phyloP scores from a whole-genome alignment of 1,284 basidiomycete species.

The Austroboletus novae-zelandiae region DNA sequence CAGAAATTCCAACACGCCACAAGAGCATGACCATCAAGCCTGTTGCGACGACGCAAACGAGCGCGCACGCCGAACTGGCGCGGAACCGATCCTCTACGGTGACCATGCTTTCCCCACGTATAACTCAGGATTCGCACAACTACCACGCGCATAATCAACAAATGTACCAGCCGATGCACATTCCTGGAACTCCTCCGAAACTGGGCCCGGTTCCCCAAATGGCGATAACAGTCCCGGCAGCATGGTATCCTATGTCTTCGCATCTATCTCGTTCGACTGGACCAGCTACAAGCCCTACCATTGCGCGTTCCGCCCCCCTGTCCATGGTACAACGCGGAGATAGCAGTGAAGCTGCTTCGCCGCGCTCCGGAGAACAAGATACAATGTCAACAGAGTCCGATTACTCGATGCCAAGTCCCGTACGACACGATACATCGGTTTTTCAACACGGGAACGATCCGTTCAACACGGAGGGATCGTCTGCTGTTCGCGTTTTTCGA shows the following conservation, averaged over 20 bases:
- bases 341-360: conserved; percentile 31
- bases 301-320: conserved; percentile 10
- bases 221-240: conserved; percentile 6
- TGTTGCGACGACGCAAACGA: conserved; percentile 15
- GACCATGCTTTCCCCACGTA: conserved; percentile 25
- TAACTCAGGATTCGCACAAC: conserved; percentile 33
- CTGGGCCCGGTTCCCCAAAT: conserved; percentile 4
- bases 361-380: conserved; percentile 39
- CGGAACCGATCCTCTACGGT: conserved; percentile 31
- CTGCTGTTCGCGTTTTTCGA: conserved; percentile 11
- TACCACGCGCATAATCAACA: conserved; percentile 35
- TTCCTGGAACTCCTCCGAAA: conserved; percentile 21
- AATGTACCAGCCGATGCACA: conserved; percentile 32
- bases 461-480: conserved; percentile 6
- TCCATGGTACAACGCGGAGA: conserved; percentile 4
- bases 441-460: conserved; percentile 14
- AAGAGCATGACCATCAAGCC: conserved; percentile 33
- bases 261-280: conserved; percentile 9
- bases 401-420: conserved; percentile 35
- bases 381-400: conserved; percentile 42
- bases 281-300: conserved; percentile 10
- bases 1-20: conserved; percentile 27
- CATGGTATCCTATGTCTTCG: conserved; percentile 17
- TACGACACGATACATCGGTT: conserved; percentile 41
- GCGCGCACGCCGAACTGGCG: conserved; percentile 22